Evolutionary conservation across 2,329 filamentous ascomycete species (phyloP).

Genomic region (Pseudopyricularia cyperi): DNA sequence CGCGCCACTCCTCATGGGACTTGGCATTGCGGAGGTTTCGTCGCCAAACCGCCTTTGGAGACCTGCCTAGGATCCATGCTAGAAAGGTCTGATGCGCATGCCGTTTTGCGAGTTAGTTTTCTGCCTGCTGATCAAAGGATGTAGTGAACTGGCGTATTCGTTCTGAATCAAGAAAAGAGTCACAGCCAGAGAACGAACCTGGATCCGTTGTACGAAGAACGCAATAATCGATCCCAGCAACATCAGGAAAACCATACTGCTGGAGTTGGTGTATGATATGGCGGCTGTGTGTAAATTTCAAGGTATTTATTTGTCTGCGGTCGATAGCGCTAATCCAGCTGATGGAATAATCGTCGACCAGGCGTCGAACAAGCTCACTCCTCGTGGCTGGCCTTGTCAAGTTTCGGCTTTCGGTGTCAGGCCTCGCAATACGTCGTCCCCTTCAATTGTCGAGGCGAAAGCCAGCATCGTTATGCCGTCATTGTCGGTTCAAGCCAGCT

Average conservation of each 20-base stretch:
- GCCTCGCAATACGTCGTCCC: neutral
- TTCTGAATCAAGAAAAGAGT: neutral
- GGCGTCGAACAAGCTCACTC: neutral
- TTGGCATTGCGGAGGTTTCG: slow-evolving; percentile 52
- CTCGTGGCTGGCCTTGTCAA: neutral
- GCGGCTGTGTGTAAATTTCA: too few relatives aligned
- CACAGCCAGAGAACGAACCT: neutral
- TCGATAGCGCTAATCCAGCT: too few relatives aligned
- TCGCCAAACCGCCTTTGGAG: slow-evolving; percentile 36
- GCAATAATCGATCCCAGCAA: too few relatives aligned
- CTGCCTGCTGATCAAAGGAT: neutral
- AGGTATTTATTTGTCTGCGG: too few relatives aligned
- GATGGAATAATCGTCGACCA: neutral
- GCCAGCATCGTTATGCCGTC: neutral
- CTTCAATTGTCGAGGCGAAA: neutral
- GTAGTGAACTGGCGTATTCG: neutral
- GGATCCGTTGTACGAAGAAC: too few relatives aligned
- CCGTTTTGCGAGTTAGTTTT: neutral
- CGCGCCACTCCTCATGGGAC: slow-evolving; percentile 76
- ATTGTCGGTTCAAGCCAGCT: too few relatives aligned
- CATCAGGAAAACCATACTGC: too few relatives aligned
- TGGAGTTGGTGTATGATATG: too few relatives aligned
- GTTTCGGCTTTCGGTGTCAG: neutral
- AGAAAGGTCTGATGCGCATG: neutral
- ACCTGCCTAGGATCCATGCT: neutral